Percentiles rank a stretch among this genome's conserved stretches.
Evolutionary conservation across 2,329 filamentous ascomycete genomes (phyloP).

Genomic region (Epichloe hybrida): DNA sequence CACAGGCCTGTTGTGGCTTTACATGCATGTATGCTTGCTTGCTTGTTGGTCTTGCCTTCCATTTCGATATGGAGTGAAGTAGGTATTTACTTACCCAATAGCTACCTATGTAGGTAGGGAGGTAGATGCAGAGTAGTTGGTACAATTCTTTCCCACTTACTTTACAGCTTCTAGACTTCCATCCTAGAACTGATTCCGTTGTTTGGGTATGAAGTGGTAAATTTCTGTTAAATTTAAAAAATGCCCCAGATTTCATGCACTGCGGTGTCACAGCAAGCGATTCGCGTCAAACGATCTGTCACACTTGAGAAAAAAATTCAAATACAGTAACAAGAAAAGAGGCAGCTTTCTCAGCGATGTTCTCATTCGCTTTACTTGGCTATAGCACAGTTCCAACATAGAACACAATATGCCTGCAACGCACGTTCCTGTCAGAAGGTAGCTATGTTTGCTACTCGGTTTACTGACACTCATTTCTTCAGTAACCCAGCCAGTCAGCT

Average conservation of each 20-base stretch:
- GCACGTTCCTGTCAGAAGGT: not conserved
- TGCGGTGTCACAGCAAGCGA: not conserved
- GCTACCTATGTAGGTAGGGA: too few species aligned
- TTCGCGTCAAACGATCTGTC: not conserved
- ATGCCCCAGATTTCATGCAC: not conserved
- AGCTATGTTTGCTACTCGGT: not conserved
- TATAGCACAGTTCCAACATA: too few species aligned
- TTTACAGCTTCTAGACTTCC: not conserved
- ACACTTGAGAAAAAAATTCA: not conserved
- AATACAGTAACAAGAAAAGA: too few species aligned
- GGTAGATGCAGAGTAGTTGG: not conserved
- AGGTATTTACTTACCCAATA: too few species aligned
- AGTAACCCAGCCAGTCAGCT: constrained; percentile 10
- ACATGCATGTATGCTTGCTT: too few species aligned
- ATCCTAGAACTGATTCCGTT: not conserved
- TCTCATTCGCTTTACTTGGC: not conserved
- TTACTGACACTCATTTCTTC: not conserved
- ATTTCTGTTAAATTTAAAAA: not conserved
- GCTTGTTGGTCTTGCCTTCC: not conserved
- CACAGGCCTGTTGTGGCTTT: too few species aligned
- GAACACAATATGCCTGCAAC: not conserved
- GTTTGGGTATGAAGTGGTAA: not conserved
- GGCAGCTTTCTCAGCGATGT: not conserved
- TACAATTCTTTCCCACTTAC: not conserved
- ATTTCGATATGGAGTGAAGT: not conserved